A percentile compares a stretch with the other conserved stretches of the same genome.
Conservation (phyloP, 2,329 filamentous ascomycete species). For the Trichoderma sp. region DNA sequence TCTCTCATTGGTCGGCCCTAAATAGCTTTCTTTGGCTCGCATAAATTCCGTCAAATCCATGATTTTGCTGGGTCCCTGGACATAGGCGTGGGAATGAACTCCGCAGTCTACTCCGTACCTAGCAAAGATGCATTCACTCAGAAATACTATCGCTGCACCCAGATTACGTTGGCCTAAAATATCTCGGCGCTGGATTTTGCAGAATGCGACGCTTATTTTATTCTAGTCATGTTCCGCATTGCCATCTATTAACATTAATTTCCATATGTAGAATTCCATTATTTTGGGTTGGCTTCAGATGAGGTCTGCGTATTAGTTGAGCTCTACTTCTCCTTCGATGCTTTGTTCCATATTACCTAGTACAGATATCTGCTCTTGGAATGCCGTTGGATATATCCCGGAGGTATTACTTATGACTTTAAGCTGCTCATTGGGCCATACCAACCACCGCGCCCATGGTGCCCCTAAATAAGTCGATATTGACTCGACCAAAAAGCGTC, state of each 20-base stretch:
- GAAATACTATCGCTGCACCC: neutral
- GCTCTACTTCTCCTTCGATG: neutral
- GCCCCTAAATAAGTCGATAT: neutral
- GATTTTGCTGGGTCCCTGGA: neutral
- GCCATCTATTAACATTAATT: neutral
- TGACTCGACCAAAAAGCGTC: slow-evolving; percentile 9
- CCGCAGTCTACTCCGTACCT: neutral
- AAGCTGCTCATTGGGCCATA: slow-evolving; percentile 5
- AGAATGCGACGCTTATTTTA: neutral
- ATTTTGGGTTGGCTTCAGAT: neutral
- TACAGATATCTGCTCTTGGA: neutral
- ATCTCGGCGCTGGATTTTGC: neutral
- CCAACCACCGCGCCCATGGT: slow-evolving; percentile 2
- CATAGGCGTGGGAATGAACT: neutral
- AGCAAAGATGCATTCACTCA: neutral
- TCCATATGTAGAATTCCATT: neutral
- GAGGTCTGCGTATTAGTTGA: neutral
- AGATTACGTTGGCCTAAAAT: neutral
- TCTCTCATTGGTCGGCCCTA: neutral
- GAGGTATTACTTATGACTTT: neutral
- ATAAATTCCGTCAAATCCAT: neutral
- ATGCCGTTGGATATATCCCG: neutral
- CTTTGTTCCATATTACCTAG: neutral
- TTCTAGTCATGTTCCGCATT: neutral
- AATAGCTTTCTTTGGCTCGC: neutral